phyloP scores from a whole-genome alignment of 106 monocot genomes.

The Triglochin maritima region DNA sequence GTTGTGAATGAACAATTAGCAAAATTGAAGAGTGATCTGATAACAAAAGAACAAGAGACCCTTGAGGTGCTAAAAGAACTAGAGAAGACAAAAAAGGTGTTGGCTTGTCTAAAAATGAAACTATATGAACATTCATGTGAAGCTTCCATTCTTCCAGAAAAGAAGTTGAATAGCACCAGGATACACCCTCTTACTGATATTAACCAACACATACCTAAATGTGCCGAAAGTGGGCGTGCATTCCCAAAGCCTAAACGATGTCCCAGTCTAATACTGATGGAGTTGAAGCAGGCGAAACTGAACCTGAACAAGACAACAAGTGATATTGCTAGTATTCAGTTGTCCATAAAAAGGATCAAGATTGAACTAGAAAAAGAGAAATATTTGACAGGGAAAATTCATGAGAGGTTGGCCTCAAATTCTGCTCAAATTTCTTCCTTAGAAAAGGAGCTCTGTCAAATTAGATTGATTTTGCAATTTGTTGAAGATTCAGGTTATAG shows the following conservation, averaged over 20 bases:
- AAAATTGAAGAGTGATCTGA: not conserved
- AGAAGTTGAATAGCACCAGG: constrained; percentile 18
- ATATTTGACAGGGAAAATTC: constrained; percentile 33
- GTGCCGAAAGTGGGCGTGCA: not conserved
- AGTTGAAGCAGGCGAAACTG: constrained; percentile 61
- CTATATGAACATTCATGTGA: constrained; percentile 40
- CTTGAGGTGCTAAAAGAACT: constrained; percentile 5
- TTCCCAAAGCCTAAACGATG: constrained; percentile 12
- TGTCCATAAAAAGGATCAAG: constrained; percentile 38
- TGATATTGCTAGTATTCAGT: constrained; percentile 42
- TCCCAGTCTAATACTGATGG: constrained; percentile 35
- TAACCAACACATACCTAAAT: constrained; percentile 4
- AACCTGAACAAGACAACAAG: constrained; percentile 49
- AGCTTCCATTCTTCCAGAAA: constrained; percentile 1
- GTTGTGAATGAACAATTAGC: not conserved
- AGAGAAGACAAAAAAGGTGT: constrained; percentile 43
- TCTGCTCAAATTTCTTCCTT: constrained; percentile 33
- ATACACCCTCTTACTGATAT: constrained; percentile 20
- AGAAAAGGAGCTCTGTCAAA: constrained; percentile 55
- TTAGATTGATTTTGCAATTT: constrained; percentile 28
- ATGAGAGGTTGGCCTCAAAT: constrained; percentile 41
- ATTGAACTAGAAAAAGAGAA: constrained; percentile 55
- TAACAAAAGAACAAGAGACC: constrained; percentile 3
- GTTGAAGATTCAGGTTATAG: constrained; percentile 13
- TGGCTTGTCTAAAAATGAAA: constrained; percentile 45